Base-by-base conservation (phyloP, 2,329 filamentous ascomycete species). In the Dactylonectria estremocensis region DNA sequence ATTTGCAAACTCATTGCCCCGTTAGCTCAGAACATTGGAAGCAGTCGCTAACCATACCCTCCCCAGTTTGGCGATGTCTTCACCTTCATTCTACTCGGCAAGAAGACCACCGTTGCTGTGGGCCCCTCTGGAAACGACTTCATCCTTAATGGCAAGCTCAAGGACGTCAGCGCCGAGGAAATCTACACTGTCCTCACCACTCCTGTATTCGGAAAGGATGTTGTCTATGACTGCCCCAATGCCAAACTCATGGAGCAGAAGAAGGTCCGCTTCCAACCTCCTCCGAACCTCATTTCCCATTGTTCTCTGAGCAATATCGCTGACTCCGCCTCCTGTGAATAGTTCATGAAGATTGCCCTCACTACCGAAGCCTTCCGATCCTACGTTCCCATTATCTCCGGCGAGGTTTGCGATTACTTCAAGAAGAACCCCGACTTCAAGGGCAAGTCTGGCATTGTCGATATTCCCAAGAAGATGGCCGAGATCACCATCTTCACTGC, bases 171-270 rank as follows among this genome's bases (percentile, higher is more conserved):
- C 79, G 95, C 95, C 40, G 95, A 97, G 82, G 94, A 97, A 77
- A 93, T 97, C 71, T 97, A 97, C 83, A 92, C 89, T 62, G 92
- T 93, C 63, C 86, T 97, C 68, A 91, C 89, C 7, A 90, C 88
- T 22, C 89, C 89, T 24, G 89, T 91, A 54, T 97, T 97, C 78
- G 94, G 94, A 73, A 91, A 90, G 75, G 92, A 95, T 83, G 94
- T 97, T 28, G 93, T 97, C 61, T 97, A 97, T 79, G 94, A 97
- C 80, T 96, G 94, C 83, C 93, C 94, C 48, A 97, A 97, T 80
- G 87, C 93, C 66, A 97, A 97, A 83, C 88, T 97, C 78, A 97
- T 97, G 94, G 94, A 97, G 84, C 94, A 97, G 86, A 97, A 97
- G 86, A 96, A 95, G 90, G 93, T 95, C 80, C 69, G 82, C 24